phyloP scores from a whole-genome alignment of 2,329 filamentous ascomycete species.

The Cladosporium phlei region DNA sequence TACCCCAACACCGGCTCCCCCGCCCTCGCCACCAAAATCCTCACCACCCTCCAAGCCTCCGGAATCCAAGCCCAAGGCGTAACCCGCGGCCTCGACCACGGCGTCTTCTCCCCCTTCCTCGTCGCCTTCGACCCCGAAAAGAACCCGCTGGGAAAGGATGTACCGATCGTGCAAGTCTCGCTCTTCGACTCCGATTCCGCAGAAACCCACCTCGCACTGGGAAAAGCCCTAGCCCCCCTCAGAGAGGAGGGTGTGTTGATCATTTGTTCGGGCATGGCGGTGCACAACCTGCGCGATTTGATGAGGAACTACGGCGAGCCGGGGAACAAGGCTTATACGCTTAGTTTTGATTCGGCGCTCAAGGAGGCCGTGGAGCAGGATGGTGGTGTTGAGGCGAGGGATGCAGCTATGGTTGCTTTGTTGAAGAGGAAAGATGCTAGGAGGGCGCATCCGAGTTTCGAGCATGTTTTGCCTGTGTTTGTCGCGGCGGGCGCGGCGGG shows the following conservation, averaged over 20 bases:
- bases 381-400: constrained; percentile 25
- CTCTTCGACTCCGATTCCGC: constrained; percentile 62
- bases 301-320: constrained; percentile 20
- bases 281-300: constrained; percentile 36
- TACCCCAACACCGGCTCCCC: constrained; percentile 62
- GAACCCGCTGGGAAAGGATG: constrained; percentile 36
- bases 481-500: constrained; percentile 39
- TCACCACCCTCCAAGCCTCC: constrained; percentile 50
- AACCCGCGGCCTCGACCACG: constrained; percentile 66
- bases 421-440: constrained; percentile 47
- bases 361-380: constrained; percentile 30
- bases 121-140: constrained; percentile 44
- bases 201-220: constrained; percentile 62
- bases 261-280: constrained; percentile 69
- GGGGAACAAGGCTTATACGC: constrained; percentile 29
- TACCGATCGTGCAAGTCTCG: constrained; percentile 68
- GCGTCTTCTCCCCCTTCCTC: constrained; percentile 67
- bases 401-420: constrained; percentile 33
- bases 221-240: constrained; percentile 60
- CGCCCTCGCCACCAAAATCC: constrained; percentile 55
- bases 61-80: constrained; percentile 59
- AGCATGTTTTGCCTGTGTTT: constrained; percentile 59
- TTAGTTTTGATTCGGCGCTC: constrained; percentile 32
- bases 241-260: constrained; percentile 65
- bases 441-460: constrained; percentile 59